A percentile compares a stretch with the other conserved stretches of the same genome.
phyloP scores from a whole-genome alignment of 2,329 filamentous ascomycete species.

The Trichoderma sp. region DNA sequence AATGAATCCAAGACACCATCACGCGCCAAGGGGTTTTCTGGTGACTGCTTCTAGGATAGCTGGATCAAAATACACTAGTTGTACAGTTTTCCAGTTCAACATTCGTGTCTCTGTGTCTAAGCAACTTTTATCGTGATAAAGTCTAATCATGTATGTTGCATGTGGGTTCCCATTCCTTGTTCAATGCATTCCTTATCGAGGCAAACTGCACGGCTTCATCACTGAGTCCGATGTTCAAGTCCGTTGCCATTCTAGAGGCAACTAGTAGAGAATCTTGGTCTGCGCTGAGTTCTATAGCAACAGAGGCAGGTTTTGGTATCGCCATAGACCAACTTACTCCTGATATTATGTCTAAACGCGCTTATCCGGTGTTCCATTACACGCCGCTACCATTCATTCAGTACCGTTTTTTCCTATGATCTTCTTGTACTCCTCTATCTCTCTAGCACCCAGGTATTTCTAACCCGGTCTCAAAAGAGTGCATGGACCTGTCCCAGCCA shows the following conservation, averaged over 20 bases:
- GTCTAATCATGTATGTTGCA: no score
- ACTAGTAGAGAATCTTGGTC: background rate
- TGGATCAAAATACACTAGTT: background rate
- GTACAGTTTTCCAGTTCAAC: background rate
- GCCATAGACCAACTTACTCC: background rate
- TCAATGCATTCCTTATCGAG: background rate
- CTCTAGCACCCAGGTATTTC: fast-evolving
- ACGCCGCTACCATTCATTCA: background rate
- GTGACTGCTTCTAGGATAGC: no score
- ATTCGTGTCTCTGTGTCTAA: background rate
- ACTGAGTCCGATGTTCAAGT: background rate
- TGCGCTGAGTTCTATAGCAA: background rate
- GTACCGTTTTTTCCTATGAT: background rate
- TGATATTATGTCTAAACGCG: background rate
- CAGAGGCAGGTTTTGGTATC: background rate
- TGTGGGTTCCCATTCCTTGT: background rate
- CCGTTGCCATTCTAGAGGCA: background rate
- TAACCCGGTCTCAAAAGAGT: background rate
- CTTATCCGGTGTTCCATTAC: background rate
- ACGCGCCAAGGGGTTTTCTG: no score
- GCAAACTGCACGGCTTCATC: background rate
- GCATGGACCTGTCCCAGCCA: background rate
- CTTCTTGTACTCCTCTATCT: background rate
- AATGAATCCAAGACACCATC: background rate
- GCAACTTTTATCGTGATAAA: background rate